A percentile compares a stretch with the other conserved stretches of the same genome.
phyloP scores from a whole-genome alignment of 2,329 filamentous ascomycete species.

The Colletotrichum tropicicola region DNA sequence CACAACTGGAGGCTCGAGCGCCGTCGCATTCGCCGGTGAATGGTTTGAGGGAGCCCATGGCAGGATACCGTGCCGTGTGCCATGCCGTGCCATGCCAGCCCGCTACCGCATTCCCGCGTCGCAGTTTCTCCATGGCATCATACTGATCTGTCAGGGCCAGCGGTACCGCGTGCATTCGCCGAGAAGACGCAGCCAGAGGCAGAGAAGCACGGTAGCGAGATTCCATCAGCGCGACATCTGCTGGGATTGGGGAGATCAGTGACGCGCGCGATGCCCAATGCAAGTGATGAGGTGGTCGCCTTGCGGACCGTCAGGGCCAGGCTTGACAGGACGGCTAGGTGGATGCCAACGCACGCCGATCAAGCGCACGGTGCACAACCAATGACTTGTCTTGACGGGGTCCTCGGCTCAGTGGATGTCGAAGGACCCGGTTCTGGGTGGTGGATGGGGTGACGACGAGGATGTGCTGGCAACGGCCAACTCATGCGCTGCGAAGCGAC shows the following conservation, averaged over 20 bases:
- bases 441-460: slow-evolving; percentile 29
- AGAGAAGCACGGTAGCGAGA: slow-evolving; percentile 1
- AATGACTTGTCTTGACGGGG: slow-evolving; percentile 21
- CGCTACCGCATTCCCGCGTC: background rate
- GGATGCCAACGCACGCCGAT: slow-evolving; percentile 27
- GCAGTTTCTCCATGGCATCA: slow-evolving; percentile 2
- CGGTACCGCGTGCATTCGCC: background rate
- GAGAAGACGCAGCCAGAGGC: background rate
- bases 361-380: slow-evolving; percentile 22
- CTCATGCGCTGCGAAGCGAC: slow-evolving; percentile 33
- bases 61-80: background rate
- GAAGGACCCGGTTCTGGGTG: slow-evolving; percentile 26
- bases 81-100: slow-evolving; percentile 3
- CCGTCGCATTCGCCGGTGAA: slow-evolving; percentile 7
- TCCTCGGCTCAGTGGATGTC: slow-evolving; percentile 21
- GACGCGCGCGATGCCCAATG: slow-evolving; percentile 13
- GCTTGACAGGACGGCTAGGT: slow-evolving; percentile 18
- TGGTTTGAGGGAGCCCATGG: slow-evolving; percentile 24
- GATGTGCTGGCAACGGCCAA: slow-evolving; percentile 38
- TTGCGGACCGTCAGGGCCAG: too few relatives aligned
- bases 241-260: background rate
- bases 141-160: background rate
- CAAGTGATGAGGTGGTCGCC: slow-evolving; percentile 12
- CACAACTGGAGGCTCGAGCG: slow-evolving; percentile 12
- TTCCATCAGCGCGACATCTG: background rate